A percentile compares a stretch with the other conserved stretches of the same genome.
Conservation (phyloP, 1,284 basidiomycete genomes). For the Pyrrhoderma lamaoense region DNA sequence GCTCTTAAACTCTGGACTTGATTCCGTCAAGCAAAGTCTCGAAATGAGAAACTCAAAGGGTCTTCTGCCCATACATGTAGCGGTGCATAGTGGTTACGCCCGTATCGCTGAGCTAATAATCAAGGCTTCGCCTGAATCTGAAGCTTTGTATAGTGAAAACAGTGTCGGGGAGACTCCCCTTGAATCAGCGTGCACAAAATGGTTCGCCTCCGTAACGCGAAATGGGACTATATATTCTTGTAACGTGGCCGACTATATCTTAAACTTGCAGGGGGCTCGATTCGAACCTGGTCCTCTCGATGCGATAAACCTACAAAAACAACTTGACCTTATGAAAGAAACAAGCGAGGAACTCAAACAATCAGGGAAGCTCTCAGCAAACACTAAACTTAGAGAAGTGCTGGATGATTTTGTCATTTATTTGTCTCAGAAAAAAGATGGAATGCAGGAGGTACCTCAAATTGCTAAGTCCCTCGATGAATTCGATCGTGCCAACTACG, state of each 20-base stretch:
- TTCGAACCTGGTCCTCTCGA: background rate
- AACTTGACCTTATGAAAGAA: slow-evolving; percentile 7
- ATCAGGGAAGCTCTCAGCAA: slow-evolving; percentile 8
- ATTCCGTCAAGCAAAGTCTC: slow-evolving; percentile 22
- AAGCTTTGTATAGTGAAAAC: slow-evolving; percentile 40
- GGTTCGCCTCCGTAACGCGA: slow-evolving; percentile 19
- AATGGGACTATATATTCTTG: no score
- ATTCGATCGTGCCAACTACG: slow-evolving; percentile 17
- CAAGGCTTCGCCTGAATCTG: slow-evolving; percentile 24
- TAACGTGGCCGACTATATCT: background rate
- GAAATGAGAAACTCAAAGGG: slow-evolving; percentile 36
- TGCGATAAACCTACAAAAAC: background rate
- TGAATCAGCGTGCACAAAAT: slow-evolving; percentile 32
- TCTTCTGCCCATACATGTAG: slow-evolving; percentile 40
- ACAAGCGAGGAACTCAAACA: background rate
- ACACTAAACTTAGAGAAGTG: slow-evolving; percentile 9
- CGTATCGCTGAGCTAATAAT: slow-evolving; percentile 34
- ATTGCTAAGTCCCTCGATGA: background rate
- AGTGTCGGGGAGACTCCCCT: slow-evolving; percentile 46
- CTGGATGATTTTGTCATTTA: slow-evolving; percentile 9
- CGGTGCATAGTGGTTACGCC: slow-evolving; percentile 29
- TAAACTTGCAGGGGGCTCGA: background rate
- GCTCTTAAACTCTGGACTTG: slow-evolving; percentile 31
- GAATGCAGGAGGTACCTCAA: background rate
- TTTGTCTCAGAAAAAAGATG: slow-evolving; percentile 1